Evolutionary conservation across 129 eudicot genomes (phyloP).

Genomic region (Rutidosis leptorrhynchoides): DNA sequence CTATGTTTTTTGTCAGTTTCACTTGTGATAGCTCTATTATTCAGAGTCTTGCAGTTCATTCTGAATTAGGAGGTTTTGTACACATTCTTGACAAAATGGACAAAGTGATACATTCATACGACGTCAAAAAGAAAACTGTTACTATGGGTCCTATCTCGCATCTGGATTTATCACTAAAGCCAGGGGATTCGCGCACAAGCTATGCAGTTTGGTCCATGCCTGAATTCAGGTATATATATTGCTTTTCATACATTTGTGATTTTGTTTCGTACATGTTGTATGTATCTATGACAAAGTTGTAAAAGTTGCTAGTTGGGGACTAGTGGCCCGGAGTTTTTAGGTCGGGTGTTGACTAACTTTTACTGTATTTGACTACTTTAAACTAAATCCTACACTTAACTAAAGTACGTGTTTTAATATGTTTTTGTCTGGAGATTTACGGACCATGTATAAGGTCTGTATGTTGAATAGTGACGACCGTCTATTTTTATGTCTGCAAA

Average conservation of each 20-base stretch:
- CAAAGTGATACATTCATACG: constrained; percentile 9
- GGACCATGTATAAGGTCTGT: too few species aligned
- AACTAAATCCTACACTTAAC: too few species aligned
- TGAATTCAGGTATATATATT: constrained; percentile 28
- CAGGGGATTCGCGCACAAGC: neutral
- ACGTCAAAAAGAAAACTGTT: constrained; percentile 14
- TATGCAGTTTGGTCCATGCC: neutral
- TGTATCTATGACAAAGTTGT: too few species aligned
- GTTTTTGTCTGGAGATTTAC: too few species aligned
- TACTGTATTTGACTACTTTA: too few species aligned
- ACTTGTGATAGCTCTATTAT: neutral
- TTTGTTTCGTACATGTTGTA: neutral
- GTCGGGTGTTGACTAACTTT: too few species aligned
- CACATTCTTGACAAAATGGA: neutral
- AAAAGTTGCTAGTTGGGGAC: too few species aligned
- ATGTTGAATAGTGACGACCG: too few species aligned
- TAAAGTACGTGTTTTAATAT: too few species aligned
- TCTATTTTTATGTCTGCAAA: too few species aligned
- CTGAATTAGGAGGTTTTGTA: constrained; percentile 17
- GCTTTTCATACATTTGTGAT: neutral
- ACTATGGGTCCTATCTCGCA: neutral
- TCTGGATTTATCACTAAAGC: neutral
- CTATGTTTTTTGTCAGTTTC: constrained; percentile 12
- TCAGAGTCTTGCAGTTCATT: constrained; percentile 11
- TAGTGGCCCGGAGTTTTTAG: too few species aligned